Percentiles rank a stretch among this genome's conserved stretches.
These are phyloP conservation scores for Mortierella sp. DNA, from an alignment of 371 early-diverging fungal genomes.

Conservation along the genomic window DNA sequence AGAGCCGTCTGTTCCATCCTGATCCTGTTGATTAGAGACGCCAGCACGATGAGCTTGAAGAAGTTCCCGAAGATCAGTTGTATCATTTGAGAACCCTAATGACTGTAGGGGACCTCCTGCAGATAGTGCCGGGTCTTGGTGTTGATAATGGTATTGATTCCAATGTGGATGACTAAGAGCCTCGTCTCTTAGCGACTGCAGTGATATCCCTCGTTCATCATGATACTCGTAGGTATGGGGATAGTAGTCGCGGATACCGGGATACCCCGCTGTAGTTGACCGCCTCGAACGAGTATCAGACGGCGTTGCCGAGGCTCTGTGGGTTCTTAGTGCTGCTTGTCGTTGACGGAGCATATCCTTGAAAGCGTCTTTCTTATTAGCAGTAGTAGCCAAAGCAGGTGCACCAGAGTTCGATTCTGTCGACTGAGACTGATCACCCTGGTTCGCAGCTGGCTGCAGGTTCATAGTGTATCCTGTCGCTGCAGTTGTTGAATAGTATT, in stretches of 20 bases:
- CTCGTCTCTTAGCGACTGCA: constrained; percentile 29
- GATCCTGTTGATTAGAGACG: background rate
- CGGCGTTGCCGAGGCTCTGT: constrained; percentile 15
- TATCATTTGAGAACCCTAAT: constrained; percentile 9
- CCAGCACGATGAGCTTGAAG: constrained; percentile 12
- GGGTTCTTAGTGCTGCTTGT: constrained; percentile 26
- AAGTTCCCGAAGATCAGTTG: constrained; percentile 21
- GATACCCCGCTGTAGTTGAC: constrained; percentile 3
- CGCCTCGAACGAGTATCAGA: constrained; percentile 35
- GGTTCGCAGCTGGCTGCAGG: constrained; percentile 2
- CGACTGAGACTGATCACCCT: constrained; percentile 1
- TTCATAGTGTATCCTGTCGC: background rate
- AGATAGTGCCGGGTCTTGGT: background rate
- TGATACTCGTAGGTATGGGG: background rate
- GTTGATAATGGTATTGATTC: background rate
- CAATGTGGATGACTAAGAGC: constrained; percentile 1
- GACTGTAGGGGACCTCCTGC: background rate
- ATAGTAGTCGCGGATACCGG: constrained; percentile 11
- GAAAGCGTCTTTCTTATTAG: constrained; percentile 25
- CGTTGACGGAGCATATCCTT: constrained; percentile 42
- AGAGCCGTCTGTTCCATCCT: constrained; percentile 5
- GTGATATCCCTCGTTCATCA: constrained; percentile 28
- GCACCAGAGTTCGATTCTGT: background rate
- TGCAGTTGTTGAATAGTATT: no score
- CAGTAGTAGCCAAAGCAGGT: background rate